Evolutionary conservation across 176 grass and related monocot species (phyloP), one percentile per base, ranked within the genome.

Genomic region (bread wheat (Triticum aestivum)): DNA sequence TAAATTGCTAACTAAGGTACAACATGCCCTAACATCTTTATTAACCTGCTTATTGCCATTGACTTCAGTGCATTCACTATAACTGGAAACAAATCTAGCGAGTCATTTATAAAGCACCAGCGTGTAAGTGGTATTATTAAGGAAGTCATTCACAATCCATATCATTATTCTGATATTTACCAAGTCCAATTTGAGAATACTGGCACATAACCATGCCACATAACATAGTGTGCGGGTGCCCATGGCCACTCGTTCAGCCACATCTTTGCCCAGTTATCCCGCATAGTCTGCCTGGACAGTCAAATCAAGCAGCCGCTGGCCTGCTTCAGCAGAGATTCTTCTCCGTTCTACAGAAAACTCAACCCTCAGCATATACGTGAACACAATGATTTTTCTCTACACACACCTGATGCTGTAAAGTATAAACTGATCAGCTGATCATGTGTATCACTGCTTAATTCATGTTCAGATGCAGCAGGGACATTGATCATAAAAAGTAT

Each of bases 41-140:
- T 69, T 8, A 24, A 66, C 23, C 45, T 81, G 9, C 15, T 32
- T 14, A 32, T 21, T 21, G 11, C 9, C 44, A 20, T 49, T 35
- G 42, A 24, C 3, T 79, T 61, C 10, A 42, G 24, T 58, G n/a
- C 38, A 61, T 86, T 86, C 84, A 86, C 27, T 71, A 29, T 11
- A 32, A 23, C 59, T 86, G 65, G 79, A 71, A 8, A 71, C 24
- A 88, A 83, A 78, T 71, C 29, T 63, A 4, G 20, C 17, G 64
- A 79, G 9, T 21, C 42, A 18, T 79, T 15, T 30, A 20, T 59
- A 29, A 12, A 21, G 9, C 58, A 61, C n/a, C 5, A 12, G 62
- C 6, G 0, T 21, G 54, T 0, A 59, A 21, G 54, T 21, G 54
- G 54, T 14, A 35, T 35, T 35, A 35, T 35, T 35, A 33, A 32